Percentiles rank a stretch among this genome's conserved stretches.
Conservation (phyloP, 495 filamentous ascomycete genomes). For the Penicillium lagena region DNA sequence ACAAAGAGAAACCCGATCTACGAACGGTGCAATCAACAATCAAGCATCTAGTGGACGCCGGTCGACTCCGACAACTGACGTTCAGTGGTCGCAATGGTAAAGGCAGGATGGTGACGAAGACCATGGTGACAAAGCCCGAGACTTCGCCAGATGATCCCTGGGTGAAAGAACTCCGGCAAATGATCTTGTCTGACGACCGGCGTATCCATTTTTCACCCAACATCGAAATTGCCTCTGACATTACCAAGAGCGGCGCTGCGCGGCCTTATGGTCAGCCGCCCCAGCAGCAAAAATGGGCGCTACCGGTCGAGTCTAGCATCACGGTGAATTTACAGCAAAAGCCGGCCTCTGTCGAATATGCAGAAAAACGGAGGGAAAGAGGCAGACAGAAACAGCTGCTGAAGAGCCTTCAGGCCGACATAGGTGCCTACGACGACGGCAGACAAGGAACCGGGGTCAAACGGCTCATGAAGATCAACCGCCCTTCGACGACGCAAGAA, state of each 20-base stretch:
- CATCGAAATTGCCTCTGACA: conserved; percentile 21
- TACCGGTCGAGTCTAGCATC: conserved; percentile 26
- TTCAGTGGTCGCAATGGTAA: conserved; percentile 55
- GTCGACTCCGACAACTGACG: conserved; percentile 51
- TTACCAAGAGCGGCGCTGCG: conserved; percentile 15
- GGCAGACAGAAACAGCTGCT: conserved; percentile 21
- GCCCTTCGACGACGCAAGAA: conserved; percentile 5
- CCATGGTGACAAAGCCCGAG: conserved; percentile 43
- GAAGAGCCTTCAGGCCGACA: conserved; percentile 14
- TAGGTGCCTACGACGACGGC: conserved; percentile 2
- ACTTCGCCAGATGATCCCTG: conserved; percentile 42
- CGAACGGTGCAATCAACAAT: conserved; percentile 48
- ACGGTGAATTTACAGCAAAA: conserved; percentile 36
- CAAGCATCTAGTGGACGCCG: conserved; percentile 52
- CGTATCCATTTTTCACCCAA: conserved; percentile 23
- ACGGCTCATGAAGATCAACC: conserved; percentile 29
- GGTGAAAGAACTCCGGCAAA: conserved; percentile 45
- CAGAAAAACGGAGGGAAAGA: conserved; percentile 24
- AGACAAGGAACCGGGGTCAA: conserved; percentile 9
- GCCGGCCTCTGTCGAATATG: conserved; percentile 21
- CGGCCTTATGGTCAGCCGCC: background rate
- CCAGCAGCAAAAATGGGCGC: background rate
- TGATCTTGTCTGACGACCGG: conserved; percentile 36
- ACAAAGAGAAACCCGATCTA: conserved; percentile 42
- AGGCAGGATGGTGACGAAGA: conserved; percentile 50